A percentile compares a stretch with the other conserved stretches of the same genome.
These are phyloP conservation scores for Nicotiana benthamiana DNA, from an alignment of 257 asterid genomes.

Conservation along the genomic window DNA sequence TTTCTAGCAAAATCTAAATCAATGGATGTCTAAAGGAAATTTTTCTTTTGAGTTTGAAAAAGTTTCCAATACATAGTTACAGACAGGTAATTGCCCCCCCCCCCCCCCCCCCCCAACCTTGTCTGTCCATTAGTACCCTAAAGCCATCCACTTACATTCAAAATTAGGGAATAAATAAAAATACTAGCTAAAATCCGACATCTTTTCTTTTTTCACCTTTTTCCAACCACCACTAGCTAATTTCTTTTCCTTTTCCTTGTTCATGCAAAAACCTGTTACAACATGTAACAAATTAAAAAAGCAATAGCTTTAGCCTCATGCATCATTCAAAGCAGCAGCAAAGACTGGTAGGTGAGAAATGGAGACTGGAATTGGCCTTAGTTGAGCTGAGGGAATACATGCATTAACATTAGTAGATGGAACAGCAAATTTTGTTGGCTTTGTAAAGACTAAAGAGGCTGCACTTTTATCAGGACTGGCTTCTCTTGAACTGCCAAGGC, in stretches of 20 bases:
- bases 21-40: conserved; percentile 16
- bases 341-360: conserved; percentile 63
- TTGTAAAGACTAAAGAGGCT: conserved; percentile 15
- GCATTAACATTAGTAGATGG: conserved; percentile 18
- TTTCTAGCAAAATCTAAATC: background rate
- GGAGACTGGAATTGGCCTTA: conserved; percentile 41
- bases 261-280: conserved; percentile 21
- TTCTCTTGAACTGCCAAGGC: conserved; percentile 60
- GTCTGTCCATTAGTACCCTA: conserved; percentile 15
- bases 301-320: conserved; percentile 5
- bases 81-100: conserved; percentile 16
- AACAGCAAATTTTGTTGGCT: conserved; percentile 23
- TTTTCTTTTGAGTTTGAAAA: conserved; percentile 10
- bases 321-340: conserved; percentile 63
- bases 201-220: background rate
- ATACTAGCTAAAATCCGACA: conserved; percentile 7
- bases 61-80: conserved; percentile 6
- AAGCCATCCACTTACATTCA: conserved; percentile 12
- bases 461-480: conserved; percentile 63
- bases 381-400: conserved; percentile 40
- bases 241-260: background rate
- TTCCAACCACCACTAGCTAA: background rate
- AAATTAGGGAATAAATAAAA: background rate
- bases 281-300: background rate
- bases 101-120: conserved; percentile 11